phyloP scores from a whole-genome alignment of 2,329 filamentous ascomycete genomes.

The Stromatinia cepivora region DNA sequence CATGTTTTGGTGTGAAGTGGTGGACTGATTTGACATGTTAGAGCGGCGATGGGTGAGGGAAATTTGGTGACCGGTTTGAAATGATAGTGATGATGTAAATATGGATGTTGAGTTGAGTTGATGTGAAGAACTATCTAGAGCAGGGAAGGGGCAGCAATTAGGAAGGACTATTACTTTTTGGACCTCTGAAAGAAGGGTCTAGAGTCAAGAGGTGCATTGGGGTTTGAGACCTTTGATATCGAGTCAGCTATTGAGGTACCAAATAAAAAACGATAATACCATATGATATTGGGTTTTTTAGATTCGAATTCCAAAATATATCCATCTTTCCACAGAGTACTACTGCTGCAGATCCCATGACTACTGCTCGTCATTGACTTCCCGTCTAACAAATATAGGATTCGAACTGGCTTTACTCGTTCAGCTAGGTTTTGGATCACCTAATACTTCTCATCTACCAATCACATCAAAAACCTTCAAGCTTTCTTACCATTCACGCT shows the following conservation, averaged over 20 bases:
- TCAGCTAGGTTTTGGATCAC: background rate
- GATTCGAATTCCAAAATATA: background rate
- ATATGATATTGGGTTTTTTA: background rate
- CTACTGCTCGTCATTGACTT: constrained; percentile 9
- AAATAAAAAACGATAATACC: background rate
- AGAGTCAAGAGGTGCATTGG: too few species aligned
- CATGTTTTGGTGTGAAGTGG: too few species aligned
- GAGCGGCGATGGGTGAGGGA: background rate
- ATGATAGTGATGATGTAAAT: too few species aligned
- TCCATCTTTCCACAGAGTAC: background rate
- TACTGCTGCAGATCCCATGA: background rate
- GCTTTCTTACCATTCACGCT: constrained; percentile 1
- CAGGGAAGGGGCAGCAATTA: too few species aligned
- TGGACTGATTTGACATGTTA: background rate
- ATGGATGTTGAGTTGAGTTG: too few species aligned
- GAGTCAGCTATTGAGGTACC: background rate
- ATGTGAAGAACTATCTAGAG: too few species aligned
- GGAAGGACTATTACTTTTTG: too few species aligned
- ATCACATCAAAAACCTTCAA: background rate
- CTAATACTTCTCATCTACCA: background rate
- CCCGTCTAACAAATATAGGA: background rate
- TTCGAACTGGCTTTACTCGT: too few species aligned
- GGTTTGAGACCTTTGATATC: too few species aligned
- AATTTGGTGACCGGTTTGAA: too few species aligned
- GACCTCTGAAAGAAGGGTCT: too few species aligned